These are phyloP conservation scores for Penicillium corylophilum DNA, from an alignment of 2,329 filamentous ascomycete genomes.

Conservation along the genomic window DNA sequence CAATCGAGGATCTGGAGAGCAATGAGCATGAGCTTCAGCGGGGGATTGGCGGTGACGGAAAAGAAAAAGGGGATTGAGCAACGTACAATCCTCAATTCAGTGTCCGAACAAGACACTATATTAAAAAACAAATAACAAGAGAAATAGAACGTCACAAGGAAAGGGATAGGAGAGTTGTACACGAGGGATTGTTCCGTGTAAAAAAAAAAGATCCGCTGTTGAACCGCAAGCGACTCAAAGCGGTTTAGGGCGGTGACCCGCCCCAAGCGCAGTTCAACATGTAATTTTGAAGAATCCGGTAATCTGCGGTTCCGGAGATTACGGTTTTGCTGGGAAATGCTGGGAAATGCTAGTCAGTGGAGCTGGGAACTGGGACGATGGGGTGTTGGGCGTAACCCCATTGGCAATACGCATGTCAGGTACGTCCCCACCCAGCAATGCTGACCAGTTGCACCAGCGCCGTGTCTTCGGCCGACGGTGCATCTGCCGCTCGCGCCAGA, in stretches of 20 bases:
- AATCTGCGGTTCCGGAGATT: background rate
- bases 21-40: background rate
- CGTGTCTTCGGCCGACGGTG: background rate
- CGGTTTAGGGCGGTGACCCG: constrained; percentile 32
- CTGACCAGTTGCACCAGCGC: background rate
- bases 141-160: constrained; percentile 5
- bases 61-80: constrained; percentile 9
- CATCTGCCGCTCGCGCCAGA: constrained; percentile 1
- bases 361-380: background rate
- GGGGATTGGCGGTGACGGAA: constrained; percentile 20
- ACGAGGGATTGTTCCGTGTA: constrained; percentile 2
- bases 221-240: constrained; percentile 32
- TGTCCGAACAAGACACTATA: constrained; percentile 3
- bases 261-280: constrained; percentile 23
- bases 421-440: background rate
- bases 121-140: constrained; percentile 27
- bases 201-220: constrained; percentile 28
- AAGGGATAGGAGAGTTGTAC: background rate
- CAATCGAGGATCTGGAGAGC: constrained; percentile 10
- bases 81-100: constrained; percentile 7
- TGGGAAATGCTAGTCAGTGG: background rate
- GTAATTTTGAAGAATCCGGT: background rate
- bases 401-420: constrained; percentile 4
- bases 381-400: constrained; percentile 7
- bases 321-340: background rate